Conservation (phyloP, 179 eudicot genomes). For the Beta macrorhiza region DNA sequence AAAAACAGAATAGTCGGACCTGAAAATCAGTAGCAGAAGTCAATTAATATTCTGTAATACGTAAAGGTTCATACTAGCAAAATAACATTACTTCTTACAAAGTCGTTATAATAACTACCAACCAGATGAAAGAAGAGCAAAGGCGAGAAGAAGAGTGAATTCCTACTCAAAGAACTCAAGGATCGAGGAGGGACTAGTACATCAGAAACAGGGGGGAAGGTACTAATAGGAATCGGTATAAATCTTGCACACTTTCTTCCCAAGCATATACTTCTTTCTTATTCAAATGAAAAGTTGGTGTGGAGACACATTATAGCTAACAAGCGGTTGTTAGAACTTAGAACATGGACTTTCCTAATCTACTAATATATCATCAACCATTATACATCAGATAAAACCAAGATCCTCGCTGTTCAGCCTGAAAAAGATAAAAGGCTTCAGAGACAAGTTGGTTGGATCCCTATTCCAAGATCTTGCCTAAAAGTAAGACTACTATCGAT, state of each 20-base stretch:
- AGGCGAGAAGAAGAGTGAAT: background rate
- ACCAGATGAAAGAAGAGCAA: background rate
- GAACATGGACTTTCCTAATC: background rate
- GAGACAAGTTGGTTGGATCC: background rate
- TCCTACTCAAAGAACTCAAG: background rate
- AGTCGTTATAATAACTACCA: background rate
- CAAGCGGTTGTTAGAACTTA: background rate
- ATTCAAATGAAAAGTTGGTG: background rate
- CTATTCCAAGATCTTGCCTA: background rate
- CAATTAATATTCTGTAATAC: background rate
- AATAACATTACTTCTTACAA: background rate
- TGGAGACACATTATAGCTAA: background rate
- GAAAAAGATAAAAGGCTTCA: too few relatives aligned
- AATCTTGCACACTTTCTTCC: background rate
- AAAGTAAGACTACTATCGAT: background rate
- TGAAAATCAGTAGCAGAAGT: conserved; percentile 42
- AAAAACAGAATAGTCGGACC: conserved; percentile 96
- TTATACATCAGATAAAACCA: background rate
- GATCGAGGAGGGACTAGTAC: background rate
- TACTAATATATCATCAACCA: background rate
- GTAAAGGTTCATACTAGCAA: background rate
- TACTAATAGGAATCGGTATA: background rate
- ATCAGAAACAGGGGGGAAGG: background rate
- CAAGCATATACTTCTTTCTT: background rate
- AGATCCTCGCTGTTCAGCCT: background rate